A percentile compares a stretch with the other conserved stretches of the same genome.
These are phyloP conservation scores for Yamadazyma buinensis DNA, from an alignment of 1,139 yeast species.

Conservation along the genomic window DNA sequence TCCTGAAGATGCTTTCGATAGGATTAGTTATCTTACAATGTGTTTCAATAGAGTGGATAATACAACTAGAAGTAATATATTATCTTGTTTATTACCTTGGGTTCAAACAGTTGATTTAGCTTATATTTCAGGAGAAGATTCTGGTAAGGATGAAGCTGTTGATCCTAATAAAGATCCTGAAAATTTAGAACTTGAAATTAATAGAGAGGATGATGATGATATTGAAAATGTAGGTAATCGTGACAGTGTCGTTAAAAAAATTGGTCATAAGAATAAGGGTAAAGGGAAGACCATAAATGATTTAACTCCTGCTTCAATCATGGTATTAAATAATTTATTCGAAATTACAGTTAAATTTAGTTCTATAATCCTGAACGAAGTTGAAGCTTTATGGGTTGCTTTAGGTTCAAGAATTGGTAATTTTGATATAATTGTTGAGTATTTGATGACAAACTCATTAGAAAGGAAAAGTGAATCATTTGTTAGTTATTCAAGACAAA, in stretches of 20 bases:
- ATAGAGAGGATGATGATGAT: constrained; percentile 8
- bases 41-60: constrained; percentile 60
- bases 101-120: constrained; percentile 71
- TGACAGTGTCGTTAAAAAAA: neutral
- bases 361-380: constrained; percentile 72
- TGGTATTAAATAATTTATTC: constrained; percentile 79
- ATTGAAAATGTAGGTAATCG: constrained; percentile 5
- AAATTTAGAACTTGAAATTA: neutral
- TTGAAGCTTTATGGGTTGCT: constrained; percentile 94
- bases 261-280: neutral
- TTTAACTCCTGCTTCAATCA: constrained; percentile 52
- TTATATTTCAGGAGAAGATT: constrained; percentile 16
- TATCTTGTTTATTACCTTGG: constrained; percentile 87
- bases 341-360: constrained; percentile 81
- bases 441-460: constrained; percentile 63
- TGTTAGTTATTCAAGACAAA: constrained; percentile 77
- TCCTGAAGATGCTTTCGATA: constrained; percentile 53
- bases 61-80: constrained; percentile 64
- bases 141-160: neutral
- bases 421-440: constrained; percentile 69
- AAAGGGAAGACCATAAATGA: constrained; percentile 9
- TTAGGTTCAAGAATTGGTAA: constrained; percentile 69
- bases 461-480: constrained; percentile 69
- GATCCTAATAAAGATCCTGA: constrained; percentile 5
- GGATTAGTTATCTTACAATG: constrained; percentile 71